Base-by-base conservation (phyloP, 305 asterid species). In the Lippia alba region DNA sequence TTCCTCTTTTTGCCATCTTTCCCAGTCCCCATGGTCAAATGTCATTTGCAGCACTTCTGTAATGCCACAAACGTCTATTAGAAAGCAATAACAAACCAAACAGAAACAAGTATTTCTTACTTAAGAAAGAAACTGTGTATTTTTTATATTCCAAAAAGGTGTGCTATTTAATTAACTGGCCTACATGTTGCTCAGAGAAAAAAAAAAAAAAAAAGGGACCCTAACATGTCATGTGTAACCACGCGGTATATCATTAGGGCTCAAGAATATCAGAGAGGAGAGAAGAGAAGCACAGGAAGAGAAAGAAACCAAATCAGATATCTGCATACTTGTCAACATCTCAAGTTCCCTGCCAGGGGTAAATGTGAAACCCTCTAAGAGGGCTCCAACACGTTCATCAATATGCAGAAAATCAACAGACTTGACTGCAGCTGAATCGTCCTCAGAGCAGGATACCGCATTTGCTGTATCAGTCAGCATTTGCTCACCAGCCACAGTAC, bases 341-440 rank as follows among this genome's bases (percentile, higher is more conserved):
- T 90, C 97, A 75, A 82, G 80, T 80, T 95, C 99, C 85, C 78
- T 84, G 69, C 98, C 99, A 56, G 96, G 90, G 66, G 78, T 67
- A 69, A 87, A 78, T 54, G 82, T 76, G 66, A 83, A 76, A 71
- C 91, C 98, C 73, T 85, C 83, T 54, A 92, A 69, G 70, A 95
- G 81, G 44, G 87, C 88, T 76, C 80, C 91, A 75, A 95, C 90
- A 80, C 99, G 87, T 66, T 85, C 89, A 71, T 95, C 93, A 63
- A 92, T 87, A 78, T 49, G 80, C 60, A 81, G 80, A 84, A 90
- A 84, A 72, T 78, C 89, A 49, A 33, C 70, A 73, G 84, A 66
- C 49, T 75, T 80, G 46, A 76, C 62, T 55, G 74, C 78, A 74
- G 71, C 69, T 56, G 53, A 73, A 72, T 61, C 64, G 64, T 80